Conservation (phyloP, 345 rosid genomes). For the Murraya koenigii region DNA sequence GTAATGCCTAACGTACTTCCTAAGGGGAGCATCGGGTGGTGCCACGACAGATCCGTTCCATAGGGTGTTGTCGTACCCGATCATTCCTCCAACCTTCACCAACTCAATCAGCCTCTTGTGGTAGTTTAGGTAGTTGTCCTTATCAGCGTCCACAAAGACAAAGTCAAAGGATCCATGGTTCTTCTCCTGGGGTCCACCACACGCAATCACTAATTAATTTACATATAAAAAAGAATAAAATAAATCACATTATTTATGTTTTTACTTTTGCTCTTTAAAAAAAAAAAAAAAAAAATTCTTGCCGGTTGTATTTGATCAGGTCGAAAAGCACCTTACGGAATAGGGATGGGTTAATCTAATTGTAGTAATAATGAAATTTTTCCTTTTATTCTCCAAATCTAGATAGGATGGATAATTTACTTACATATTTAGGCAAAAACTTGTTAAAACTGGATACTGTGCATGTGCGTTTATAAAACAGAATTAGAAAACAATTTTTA, state of each 20-base stretch:
- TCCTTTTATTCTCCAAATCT: too few species aligned
- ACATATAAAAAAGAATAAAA: neutral
- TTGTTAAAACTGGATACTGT: too few species aligned
- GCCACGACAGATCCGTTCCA: constrained; percentile 97
- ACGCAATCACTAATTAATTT: neutral
- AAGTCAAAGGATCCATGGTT: constrained; percentile 77
- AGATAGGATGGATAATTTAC: too few species aligned
- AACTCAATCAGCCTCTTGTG: constrained; percentile 81
- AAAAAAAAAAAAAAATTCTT: too few species aligned
- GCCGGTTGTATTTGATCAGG: too few species aligned
- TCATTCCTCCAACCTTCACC: constrained; percentile 83
- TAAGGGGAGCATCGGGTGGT: constrained; percentile 74
- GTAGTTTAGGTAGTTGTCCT: constrained; percentile 92
- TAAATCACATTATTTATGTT: neutral
- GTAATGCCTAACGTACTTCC: constrained; percentile 86
- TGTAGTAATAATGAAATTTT: too few species aligned
- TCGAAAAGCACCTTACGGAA: too few species aligned
- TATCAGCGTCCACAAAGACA: constrained; percentile 97
- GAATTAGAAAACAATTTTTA: too few species aligned
- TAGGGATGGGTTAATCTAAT: too few species aligned
- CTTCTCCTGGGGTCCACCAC: constrained; percentile 48
- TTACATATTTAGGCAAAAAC: too few species aligned
- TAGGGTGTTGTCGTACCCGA: constrained; percentile 96
- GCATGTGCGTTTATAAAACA: too few species aligned
- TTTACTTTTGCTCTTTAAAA: too few species aligned